Conservation (phyloP, 495 filamentous ascomycete species). For the Daldinia grandis region DNA sequence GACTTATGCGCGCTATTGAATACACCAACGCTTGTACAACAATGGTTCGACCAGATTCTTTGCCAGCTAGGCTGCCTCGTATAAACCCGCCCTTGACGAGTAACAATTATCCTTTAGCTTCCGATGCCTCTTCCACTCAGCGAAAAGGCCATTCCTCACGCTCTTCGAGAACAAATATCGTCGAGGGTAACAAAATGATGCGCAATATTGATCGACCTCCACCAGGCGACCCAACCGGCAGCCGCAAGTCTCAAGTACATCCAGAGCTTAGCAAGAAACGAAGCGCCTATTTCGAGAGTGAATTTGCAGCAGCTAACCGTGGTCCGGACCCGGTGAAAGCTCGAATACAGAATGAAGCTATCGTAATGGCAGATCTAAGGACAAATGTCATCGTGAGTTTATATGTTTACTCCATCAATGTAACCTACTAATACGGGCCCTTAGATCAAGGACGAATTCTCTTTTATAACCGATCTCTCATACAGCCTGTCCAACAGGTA, state of each 20-base stretch:
- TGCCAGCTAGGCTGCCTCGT: conserved; percentile 32
- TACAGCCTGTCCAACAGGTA: conserved; percentile 76
- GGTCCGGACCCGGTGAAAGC: conserved; percentile 58
- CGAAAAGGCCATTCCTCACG: conserved; percentile 51
- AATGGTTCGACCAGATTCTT: conserved; percentile 36
- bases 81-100: conserved; percentile 24
- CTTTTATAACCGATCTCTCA: conserved; percentile 73
- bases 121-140: conserved; percentile 49
- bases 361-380: conserved; percentile 80
- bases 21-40: conserved; percentile 21
- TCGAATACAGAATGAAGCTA: conserved; percentile 68
- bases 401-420: neutral
- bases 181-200: conserved; percentile 50
- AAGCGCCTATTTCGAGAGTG: conserved; percentile 58
- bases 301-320: conserved; percentile 52
- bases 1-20: conserved; percentile 12
- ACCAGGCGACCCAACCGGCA: conserved; percentile 49
- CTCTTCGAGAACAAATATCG: conserved; percentile 52
- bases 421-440: conserved; percentile 3
- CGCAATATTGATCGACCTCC: conserved; percentile 49
- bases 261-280: conserved; percentile 50
- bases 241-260: conserved; percentile 42
- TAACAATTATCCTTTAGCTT: conserved; percentile 14
- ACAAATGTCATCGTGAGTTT: conserved; percentile 64
- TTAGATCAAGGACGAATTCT: conserved; percentile 72